Base-by-base conservation (phyloP, 345 rosid species). In the Carallia brachiata region DNA sequence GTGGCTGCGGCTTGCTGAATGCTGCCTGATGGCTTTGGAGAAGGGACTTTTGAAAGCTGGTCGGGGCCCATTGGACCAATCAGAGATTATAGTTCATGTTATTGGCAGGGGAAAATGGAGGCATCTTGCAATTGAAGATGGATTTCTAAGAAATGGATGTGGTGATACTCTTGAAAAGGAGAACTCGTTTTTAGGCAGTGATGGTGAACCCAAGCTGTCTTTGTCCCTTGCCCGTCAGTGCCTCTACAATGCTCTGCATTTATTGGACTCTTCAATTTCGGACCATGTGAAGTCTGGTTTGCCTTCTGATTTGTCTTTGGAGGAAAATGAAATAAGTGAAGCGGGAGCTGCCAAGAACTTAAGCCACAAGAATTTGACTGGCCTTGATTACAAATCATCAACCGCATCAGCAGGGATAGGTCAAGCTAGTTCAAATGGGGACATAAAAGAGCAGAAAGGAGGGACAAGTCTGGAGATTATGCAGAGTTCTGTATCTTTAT, bases 1-100 rank as follows among this genome's bases (percentile, higher is more conserved):
- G 80, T 96, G 99, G 99, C 86, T 96, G 53, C 92, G 97, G 66
- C 84, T 96, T 39, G 98, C 98, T 67, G 99, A 96, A 79, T 92
- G 99, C 77, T 90, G 97, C 73, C 73, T 90, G 36, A 75, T 90
- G 97, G 99, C 97, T 74, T 77, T 79, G 55, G 91, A 86, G 79
- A 91, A 84, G 74, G 97, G 96, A 62, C 82, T 89, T 70, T 47
- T 86, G 62, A 83, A 75, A 60, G 85, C 75, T 47, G 70, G 84
- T 37, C 32, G 48, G 62, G 65, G 75, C 66, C 66, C 80, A 50
- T 75, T 72, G 13, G 88, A 90, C 55, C 75, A 80, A 64, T 82
- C 93, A 16, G 92, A 87, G 63, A 72, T 89, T 70, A 81, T 70
- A 73, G 75, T 85, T 60, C 84, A 72, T 75, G 96, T 90, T 64